Conservation (phyloP, 352 stramenopile genomes). For the Phytophthora fragariaefolia region DNA sequence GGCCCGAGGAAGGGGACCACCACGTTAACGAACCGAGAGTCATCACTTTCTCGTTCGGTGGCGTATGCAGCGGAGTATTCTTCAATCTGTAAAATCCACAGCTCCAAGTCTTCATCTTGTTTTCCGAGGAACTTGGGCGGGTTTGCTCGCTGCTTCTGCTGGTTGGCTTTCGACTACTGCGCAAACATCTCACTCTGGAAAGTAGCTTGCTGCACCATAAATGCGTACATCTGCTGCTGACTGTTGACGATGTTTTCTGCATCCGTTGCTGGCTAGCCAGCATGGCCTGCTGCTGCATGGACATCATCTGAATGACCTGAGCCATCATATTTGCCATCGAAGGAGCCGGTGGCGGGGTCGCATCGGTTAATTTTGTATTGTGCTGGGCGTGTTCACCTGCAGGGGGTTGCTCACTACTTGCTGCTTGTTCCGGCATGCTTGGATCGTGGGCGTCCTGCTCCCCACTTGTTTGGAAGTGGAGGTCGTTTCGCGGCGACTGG, state of each 20-base stretch:
- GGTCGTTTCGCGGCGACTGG: too few species aligned
- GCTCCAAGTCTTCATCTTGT: conserved; percentile 17
- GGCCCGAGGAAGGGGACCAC: conserved; percentile 11
- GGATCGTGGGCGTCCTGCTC: too few species aligned
- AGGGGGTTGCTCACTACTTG: too few species aligned
- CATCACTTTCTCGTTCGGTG: neutral
- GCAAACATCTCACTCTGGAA: conserved; percentile 18
- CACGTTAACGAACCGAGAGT: conserved; percentile 16
- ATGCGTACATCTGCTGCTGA: conserved; percentile 11
- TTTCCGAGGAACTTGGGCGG: conserved; percentile 14
- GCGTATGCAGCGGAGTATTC: conserved; percentile 12
- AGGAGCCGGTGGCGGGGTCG: too few species aligned
- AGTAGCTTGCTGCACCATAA: conserved; percentile 18
- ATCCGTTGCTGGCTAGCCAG: too few species aligned
- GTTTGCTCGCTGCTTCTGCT: conserved; percentile 20
- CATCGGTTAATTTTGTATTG: too few species aligned
- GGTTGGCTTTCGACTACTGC: conserved; percentile 10
- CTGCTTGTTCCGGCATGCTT: too few species aligned
- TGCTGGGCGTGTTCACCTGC: too few species aligned
- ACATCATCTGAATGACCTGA: too few species aligned
- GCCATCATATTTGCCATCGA: too few species aligned
- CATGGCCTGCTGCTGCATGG: neutral
- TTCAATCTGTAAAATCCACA: conserved; percentile 20
- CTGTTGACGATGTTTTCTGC: too few species aligned
- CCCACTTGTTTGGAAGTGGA: too few species aligned